A percentile compares a stretch with the other conserved stretches of the same genome.
Conservation (phyloP, 805 yeast species). For the Metschnikowia borealis region DNA sequence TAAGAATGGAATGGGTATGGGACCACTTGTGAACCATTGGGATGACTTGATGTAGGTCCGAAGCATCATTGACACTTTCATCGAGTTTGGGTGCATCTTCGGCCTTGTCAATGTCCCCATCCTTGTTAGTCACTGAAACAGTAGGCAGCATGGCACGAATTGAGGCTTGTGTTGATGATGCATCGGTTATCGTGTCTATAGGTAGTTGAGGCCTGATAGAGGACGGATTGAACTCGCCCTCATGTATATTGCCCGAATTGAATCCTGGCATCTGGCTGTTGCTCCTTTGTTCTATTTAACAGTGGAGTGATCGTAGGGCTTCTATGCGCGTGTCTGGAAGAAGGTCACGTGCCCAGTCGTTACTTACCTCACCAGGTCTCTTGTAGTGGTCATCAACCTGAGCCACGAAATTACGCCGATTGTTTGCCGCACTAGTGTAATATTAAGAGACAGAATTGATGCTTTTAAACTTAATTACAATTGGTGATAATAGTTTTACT, state of each 20-base stretch:
- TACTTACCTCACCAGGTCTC: neutral
- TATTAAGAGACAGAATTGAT: no score
- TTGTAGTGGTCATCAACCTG: neutral
- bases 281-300: neutral
- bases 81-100: neutral
- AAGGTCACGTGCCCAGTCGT: neutral
- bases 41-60: constrained; percentile 12
- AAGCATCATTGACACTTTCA: neutral
- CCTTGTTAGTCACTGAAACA: neutral
- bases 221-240: constrained; percentile 30
- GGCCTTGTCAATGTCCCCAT: neutral
- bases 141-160: constrained; percentile 22
- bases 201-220: constrained; percentile 27
- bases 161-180: constrained; percentile 20
- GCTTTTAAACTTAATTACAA: no score
- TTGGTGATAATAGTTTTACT: no score
- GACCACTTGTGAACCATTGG: constrained; percentile 65
- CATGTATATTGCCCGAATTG: constrained; percentile 26
- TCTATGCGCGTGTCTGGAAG: neutral
- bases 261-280: constrained; percentile 11
- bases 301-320: neutral
- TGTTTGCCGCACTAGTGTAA: no score
- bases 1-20: constrained; percentile 65
- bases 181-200: constrained; percentile 22
- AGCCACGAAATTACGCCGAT: neutral